Base-by-base conservation (phyloP, 805 yeast species). In the Starmerella bombicola region DNA sequence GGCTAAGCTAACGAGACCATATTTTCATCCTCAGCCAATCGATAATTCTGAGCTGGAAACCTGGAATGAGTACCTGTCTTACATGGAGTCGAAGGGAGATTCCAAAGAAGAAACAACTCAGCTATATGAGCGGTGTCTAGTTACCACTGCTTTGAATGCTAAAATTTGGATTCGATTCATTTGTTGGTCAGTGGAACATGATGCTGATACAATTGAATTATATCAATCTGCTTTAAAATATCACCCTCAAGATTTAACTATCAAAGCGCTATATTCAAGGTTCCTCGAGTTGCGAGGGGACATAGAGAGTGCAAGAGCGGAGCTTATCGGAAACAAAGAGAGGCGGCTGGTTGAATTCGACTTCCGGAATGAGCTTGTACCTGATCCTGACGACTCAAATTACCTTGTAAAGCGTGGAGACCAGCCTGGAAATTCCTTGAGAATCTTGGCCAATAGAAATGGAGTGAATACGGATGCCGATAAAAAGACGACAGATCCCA, bases 111-210 rank as follows among this genome's bases (percentile, higher is more conserved):
- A 60, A 25, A 64, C 69, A 0, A 56, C 58, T 7, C 62, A 69
- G 12, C 55, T 81, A 2, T 86, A 79, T 58, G 85, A 81, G 56
- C 66, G 95, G 45, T 71, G 83, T 19, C 61, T 91, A 32, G 49
- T 53, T 2, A 54, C 58, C 7, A 69, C 77, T 38, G 81, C 91
- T 28, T 59, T 65, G 25, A 66, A 70, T 39, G 74, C 74, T 18
- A 63, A 59, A 5, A 59, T 82, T 23, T 88, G 98, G 98, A 51
- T 73, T 13, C 70, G 70, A 42, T 88, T 80, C 55, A 44, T 74
- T 3, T 59, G 68, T 3, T 86, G 78, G 71, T 50, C 73, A 21
- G 42, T 43, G 1, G 32, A n/a, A 2, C 22, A 26, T 12, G 37
- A 41, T 5, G 13, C 13, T 10, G 13, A 13, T 13, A 10, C 28